Conservation (phyloP, 305 asterid species). For the Fraxinus floribunda region DNA sequence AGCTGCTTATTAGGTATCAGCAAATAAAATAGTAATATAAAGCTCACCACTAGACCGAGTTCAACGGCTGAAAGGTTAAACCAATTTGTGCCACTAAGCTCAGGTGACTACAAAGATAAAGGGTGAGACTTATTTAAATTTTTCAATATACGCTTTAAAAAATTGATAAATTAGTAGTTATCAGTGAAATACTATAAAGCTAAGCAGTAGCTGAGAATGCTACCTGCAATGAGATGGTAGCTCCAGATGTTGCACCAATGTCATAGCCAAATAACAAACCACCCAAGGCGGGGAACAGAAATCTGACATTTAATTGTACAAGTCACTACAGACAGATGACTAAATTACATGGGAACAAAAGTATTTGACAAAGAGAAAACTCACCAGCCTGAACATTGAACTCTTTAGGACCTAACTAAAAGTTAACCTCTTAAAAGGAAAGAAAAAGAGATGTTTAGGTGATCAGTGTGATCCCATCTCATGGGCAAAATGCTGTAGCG, state of each 20-base stretch:
- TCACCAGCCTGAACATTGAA: background rate
- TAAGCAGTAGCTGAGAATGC: slow-evolving; percentile 20
- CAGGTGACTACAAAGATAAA: slow-evolving; percentile 66
- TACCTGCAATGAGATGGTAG: slow-evolving; percentile 89
- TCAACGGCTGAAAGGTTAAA: slow-evolving; percentile 83
- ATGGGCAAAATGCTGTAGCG: background rate
- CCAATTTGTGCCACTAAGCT: slow-evolving; percentile 89
- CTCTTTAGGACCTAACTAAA: background rate
- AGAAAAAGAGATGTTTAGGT: background rate
- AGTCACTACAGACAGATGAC: slow-evolving; percentile 16
- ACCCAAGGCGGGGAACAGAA: slow-evolving; percentile 90
- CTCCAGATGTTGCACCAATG: slow-evolving; percentile 98
- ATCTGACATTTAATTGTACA: slow-evolving; percentile 46
- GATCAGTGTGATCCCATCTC: background rate
- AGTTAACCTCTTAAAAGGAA: background rate
- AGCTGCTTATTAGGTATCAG: slow-evolving; percentile 1
- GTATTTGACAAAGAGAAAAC: background rate
- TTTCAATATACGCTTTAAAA: slow-evolving; percentile 6
- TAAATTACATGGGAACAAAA: background rate
- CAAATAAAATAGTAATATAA: slow-evolving; percentile 16
- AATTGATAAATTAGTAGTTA: background rate
- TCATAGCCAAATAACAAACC: slow-evolving; percentile 95
- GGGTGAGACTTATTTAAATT: background rate
- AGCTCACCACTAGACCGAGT: slow-evolving; percentile 91
- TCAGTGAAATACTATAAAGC: background rate